Evolutionary conservation across 2,329 filamentous ascomycete species (phyloP).

Genomic region (Thielaviopsis cerberus): DNA sequence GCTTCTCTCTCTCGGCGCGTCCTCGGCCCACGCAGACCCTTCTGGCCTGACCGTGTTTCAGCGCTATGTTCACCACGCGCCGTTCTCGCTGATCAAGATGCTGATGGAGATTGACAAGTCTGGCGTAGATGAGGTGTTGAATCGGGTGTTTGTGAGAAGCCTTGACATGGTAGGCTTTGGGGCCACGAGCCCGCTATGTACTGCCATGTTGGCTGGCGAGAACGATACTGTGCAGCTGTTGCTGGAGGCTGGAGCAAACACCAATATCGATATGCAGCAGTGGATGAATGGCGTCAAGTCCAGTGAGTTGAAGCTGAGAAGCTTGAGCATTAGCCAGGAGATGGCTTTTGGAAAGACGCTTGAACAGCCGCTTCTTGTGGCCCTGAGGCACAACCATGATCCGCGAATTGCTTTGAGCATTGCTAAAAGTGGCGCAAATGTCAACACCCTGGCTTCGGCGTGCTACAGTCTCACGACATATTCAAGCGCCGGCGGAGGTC

Average conservation of each 20-base stretch:
- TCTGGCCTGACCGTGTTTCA: slow-evolving; percentile 47
- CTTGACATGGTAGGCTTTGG: slow-evolving; percentile 17
- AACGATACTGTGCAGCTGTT: slow-evolving; percentile 36
- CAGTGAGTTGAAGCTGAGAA: not conserved
- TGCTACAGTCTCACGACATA: slow-evolving; percentile 17
- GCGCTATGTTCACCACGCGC: slow-evolving; percentile 19
- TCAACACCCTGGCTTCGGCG: slow-evolving; percentile 34
- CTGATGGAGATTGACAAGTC: slow-evolving; percentile 39
- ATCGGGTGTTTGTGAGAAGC: slow-evolving; percentile 36
- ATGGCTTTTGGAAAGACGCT: slow-evolving; percentile 26
- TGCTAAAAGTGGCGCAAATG: slow-evolving; percentile 44
- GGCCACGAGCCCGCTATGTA: slow-evolving; percentile 33
- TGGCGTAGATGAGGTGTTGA: slow-evolving; percentile 44
- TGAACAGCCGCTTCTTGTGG: slow-evolving; percentile 49
- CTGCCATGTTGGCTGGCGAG: slow-evolving; percentile 38
- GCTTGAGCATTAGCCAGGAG: slow-evolving; percentile 20
- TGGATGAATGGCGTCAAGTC: slow-evolving; percentile 42
- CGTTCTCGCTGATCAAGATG: slow-evolving; percentile 28
- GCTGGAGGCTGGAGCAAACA: slow-evolving; percentile 41
- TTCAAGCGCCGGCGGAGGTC: not conserved
- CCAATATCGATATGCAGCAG: slow-evolving; percentile 41
- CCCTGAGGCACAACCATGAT: slow-evolving; percentile 29
- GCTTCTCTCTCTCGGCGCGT: slow-evolving; percentile 52
- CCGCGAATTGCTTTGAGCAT: slow-evolving; percentile 36
- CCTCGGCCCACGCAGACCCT: slow-evolving; percentile 52